A percentile compares a stretch with the other conserved stretches of the same genome.
These are phyloP conservation scores for Tympanopsis confertula DNA, from an alignment of 2,329 filamentous ascomycete genomes.

Conservation along the genomic window DNA sequence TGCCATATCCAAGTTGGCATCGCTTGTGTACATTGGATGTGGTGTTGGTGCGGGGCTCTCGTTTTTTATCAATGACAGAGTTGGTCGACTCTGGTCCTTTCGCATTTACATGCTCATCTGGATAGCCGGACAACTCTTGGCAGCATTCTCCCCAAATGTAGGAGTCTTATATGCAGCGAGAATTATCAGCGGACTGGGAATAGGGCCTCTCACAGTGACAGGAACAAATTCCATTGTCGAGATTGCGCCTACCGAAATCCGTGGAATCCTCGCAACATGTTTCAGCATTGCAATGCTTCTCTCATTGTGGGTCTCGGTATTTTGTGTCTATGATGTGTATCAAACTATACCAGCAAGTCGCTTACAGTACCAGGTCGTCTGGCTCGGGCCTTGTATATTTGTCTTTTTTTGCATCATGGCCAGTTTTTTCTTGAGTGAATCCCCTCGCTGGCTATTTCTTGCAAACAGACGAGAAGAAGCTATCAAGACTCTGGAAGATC, in stretches of 20 bases:
- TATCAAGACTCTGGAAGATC: conserved; percentile 9
- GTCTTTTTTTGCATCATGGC: conserved; percentile 11
- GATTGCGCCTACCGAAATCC: background rate
- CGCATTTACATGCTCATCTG: conserved; percentile 22
- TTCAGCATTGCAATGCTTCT: background rate
- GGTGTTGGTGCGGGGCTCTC: conserved; percentile 15
- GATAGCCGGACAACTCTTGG: conserved; percentile 19
- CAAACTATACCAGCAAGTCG: background rate
- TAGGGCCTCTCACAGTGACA: background rate
- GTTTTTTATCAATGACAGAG: conserved; percentile 23
- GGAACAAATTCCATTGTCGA: background rate
- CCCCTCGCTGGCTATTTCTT: conserved; percentile 20
- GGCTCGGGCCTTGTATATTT: conserved; percentile 15
- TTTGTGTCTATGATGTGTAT: background rate
- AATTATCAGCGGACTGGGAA: background rate
- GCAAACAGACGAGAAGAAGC: conserved; percentile 14
- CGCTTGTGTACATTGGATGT: conserved; percentile 18
- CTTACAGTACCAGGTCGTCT: conserved; percentile 16
- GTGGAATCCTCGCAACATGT: background rate
- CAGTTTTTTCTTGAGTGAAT: conserved; percentile 18
- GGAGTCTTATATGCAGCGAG: background rate
- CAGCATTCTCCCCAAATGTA: conserved; percentile 10
- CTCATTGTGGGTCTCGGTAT: background rate
- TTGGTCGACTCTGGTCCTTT: conserved; percentile 25
- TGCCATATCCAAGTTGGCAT: conserved; percentile 20